Conservation (phyloP, 441 rosid species). For the Jatropha podagrica region DNA sequence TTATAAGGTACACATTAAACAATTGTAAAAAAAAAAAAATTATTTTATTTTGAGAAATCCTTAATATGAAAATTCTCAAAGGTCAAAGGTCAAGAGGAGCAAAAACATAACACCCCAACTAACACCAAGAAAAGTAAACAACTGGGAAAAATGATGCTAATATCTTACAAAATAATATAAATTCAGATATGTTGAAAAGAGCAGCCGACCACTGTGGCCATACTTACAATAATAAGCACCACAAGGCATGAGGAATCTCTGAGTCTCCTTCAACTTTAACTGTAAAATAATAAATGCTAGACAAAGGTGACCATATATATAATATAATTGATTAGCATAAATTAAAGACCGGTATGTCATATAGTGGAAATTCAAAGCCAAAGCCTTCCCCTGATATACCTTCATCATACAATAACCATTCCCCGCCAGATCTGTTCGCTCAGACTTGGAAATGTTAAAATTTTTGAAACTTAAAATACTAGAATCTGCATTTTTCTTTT, state of each 20-base stretch:
- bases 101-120: background rate
- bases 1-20: too few relatives aligned
- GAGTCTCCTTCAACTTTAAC: background rate
- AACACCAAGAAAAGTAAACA: background rate
- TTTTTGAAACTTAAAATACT: too few relatives aligned
- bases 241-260: background rate
- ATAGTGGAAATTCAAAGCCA: background rate
- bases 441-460: too few relatives aligned
- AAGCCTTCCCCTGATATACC: background rate
- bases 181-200: background rate
- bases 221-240: background rate
- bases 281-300: background rate
- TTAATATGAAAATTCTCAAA: too few relatives aligned
- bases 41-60: too few relatives aligned
- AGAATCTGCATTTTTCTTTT: too few relatives aligned
- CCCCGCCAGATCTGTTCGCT: background rate
- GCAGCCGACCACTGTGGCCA: slow-evolving; percentile 1
- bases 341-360: background rate
- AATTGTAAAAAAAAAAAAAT: too few relatives aligned
- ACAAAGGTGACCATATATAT: background rate
- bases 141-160: background rate
- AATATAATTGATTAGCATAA: background rate
- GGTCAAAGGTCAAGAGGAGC: background rate
- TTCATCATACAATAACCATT: background rate
- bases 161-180: background rate